Evolutionary conservation across 768 basidiomycete species (phyloP).

Genomic region (Collybiopsis luxurians): DNA sequence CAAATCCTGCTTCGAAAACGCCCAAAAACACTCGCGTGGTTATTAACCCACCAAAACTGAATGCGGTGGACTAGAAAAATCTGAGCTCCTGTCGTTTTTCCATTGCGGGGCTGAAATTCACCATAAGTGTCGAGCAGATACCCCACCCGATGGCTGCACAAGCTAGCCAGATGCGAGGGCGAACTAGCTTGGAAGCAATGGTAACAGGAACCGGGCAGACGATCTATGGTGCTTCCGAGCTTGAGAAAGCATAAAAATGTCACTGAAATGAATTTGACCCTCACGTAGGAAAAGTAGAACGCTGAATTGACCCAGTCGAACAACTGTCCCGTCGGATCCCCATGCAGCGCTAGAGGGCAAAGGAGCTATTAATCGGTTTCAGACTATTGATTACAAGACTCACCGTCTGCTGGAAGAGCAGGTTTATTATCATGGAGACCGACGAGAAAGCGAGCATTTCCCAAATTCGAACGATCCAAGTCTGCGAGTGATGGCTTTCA

Average conservation of each 20-base stretch:
- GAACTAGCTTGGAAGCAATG: slow-evolving; percentile 62
- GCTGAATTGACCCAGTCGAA: slow-evolving; percentile 78
- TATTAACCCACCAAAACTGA: slow-evolving; percentile 58
- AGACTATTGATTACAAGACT: too few species aligned
- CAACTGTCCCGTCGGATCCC: slow-evolving; percentile 64
- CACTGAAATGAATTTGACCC: slow-evolving; percentile 14
- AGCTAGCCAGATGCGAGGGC: slow-evolving; percentile 68
- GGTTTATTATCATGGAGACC: slow-evolving; percentile 26
- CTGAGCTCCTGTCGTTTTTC: too few species aligned
- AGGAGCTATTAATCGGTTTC: too few species aligned
- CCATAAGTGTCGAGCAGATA: slow-evolving; percentile 70
- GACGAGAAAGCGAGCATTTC: slow-evolving; percentile 62
- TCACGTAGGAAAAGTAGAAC: slow-evolving; percentile 79
- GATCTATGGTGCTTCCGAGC: slow-evolving; percentile 46
- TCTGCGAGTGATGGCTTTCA: slow-evolving; percentile 27
- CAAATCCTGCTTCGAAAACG: slow-evolving; percentile 76
- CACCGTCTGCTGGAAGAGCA: slow-evolving; percentile 55
- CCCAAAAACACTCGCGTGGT: slow-evolving; percentile 63
- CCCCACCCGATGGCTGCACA: slow-evolving; percentile 72
- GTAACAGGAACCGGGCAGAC: slow-evolving; percentile 68
- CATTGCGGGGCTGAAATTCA: slow-evolving; percentile 20
- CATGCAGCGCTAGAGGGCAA: slow-evolving; percentile 39
- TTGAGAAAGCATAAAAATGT: not conserved
- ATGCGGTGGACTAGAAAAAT: slow-evolving; percentile 64
- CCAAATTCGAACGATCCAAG: slow-evolving; percentile 76